Evolutionary conservation across 495 filamentous ascomycete genomes (phyloP).

Genomic region (Pyronema domesticum): DNA sequence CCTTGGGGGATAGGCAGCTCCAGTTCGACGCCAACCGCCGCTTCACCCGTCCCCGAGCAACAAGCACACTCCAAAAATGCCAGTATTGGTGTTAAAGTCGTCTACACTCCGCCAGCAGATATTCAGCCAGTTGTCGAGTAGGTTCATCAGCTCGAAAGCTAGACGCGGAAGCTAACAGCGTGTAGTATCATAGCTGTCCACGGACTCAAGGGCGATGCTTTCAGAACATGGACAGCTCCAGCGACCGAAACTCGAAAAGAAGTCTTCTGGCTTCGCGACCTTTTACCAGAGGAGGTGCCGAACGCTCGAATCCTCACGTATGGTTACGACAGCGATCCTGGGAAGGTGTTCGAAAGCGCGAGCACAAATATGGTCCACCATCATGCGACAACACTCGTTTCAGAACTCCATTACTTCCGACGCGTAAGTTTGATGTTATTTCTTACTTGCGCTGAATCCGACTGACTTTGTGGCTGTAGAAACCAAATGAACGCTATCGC

Average conservation of each 20-base stretch:
- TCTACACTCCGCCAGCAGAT: slow-evolving; percentile 6
- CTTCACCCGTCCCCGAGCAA: not conserved
- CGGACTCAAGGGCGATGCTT: slow-evolving; percentile 62
- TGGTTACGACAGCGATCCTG: slow-evolving; percentile 62
- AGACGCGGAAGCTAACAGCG: slow-evolving; percentile 9
- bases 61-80: slow-evolving; percentile 10
- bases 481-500: slow-evolving; percentile 1
- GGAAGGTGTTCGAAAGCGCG: slow-evolving; percentile 43
- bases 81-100: slow-evolving; percentile 18
- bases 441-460: not conserved
- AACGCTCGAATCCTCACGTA: slow-evolving; percentile 61
- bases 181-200: slow-evolving; percentile 41
- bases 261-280: slow-evolving; percentile 59
- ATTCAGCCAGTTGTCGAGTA: slow-evolving; percentile 22
- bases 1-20: not conserved
- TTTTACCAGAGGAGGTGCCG: slow-evolving; percentile 48
- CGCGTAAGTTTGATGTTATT: slow-evolving; percentile 28
- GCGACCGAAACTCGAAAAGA: slow-evolving; percentile 28
- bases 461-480: not conserved
- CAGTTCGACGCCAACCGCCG: not conserved
- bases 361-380: slow-evolving; percentile 62
- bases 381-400: slow-evolving; percentile 67
- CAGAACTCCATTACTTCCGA: slow-evolving; percentile 39
- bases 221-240: slow-evolving; percentile 55
- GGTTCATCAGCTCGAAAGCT: slow-evolving; percentile 3